Conservation (phyloP, 2,329 filamentous ascomycete species). For the Sclerotinia minor region DNA sequence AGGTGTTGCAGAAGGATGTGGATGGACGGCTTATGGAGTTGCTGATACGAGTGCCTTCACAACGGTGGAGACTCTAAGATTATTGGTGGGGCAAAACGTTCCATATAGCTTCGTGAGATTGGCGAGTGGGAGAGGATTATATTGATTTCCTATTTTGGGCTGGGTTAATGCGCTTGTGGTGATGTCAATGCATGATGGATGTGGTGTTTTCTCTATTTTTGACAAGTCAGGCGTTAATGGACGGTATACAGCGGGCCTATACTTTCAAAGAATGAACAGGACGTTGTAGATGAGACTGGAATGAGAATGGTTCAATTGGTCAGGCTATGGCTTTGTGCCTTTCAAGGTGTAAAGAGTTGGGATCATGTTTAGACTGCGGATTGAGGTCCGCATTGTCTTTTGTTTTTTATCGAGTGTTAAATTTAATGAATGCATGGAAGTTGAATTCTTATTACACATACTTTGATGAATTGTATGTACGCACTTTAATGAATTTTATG, state of each 20-base stretch:
- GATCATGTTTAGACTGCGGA: conserved; percentile 4
- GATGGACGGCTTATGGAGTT: conserved; percentile 77
- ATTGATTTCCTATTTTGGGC: conserved; percentile 32
- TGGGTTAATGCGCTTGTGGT: neutral
- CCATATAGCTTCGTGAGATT: conserved; percentile 84
- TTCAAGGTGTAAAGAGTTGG: neutral
- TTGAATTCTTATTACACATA: neutral
- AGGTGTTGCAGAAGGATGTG: conserved; percentile 68
- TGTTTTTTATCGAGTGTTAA: neutral
- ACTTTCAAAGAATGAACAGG: neutral
- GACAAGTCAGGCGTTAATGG: conserved; percentile 6
- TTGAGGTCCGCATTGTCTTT: conserved; percentile 1
- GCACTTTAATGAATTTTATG: neutral
- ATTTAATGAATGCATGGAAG: conserved; percentile 5
- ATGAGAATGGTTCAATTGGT: neutral
- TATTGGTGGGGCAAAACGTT: conserved; percentile 83
- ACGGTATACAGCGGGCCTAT: neutral
- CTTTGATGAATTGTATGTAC: neutral
- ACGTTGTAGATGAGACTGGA: conserved; percentile 6
- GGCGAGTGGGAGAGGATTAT: conserved; percentile 60
- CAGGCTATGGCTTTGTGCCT: neutral
- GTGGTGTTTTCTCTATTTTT: conserved; percentile 11
- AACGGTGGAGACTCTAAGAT: conserved; percentile 75
- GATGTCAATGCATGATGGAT: neutral
- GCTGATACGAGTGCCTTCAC: conserved; percentile 82